Evolutionary conservation across 768 basidiomycete genomes (phyloP).

Genomic region (Cyclocybe cylindracea): DNA sequence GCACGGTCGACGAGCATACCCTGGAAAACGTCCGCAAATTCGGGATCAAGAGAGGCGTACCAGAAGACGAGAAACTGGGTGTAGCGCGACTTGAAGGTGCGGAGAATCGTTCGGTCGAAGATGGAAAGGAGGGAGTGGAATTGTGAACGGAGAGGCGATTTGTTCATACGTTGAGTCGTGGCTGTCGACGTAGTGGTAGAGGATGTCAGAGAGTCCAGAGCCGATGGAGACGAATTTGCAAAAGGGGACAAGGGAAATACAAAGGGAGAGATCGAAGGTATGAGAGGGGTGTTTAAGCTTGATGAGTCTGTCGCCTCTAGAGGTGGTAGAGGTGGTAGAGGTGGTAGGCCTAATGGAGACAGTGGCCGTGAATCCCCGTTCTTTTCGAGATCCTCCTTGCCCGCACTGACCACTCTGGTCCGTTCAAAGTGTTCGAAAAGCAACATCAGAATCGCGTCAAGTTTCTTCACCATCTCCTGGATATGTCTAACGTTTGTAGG

Average conservation of each 20-base stretch:
- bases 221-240: neutral
- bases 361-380: constrained; percentile 18
- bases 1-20: constrained; percentile 94
- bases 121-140: constrained; percentile 90
- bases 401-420: constrained; percentile 25
- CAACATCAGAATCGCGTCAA: constrained; percentile 84
- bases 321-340: constrained; percentile 5
- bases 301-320: neutral
- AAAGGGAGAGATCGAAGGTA: neutral
- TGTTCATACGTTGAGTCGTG: constrained; percentile 5
- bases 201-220: neutral
- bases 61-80: constrained; percentile 98
- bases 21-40: constrained; percentile 91
- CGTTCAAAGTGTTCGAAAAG: constrained; percentile 84
- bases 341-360: constrained; percentile 37
- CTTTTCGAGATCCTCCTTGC: constrained; percentile 12
- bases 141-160: constrained; percentile 46
- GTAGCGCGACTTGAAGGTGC: constrained; percentile 96
- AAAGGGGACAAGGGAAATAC: constrained; percentile 3
- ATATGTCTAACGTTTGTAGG: constrained; percentile 66
- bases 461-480: constrained; percentile 86
- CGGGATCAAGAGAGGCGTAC: constrained; percentile 86
- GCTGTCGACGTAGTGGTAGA: constrained; percentile 7
- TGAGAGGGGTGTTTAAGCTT: neutral
- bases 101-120: constrained; percentile 91